Evolutionary conservation across 768 basidiomycete species (phyloP).

Genomic region (Pisolithus sp.): DNA sequence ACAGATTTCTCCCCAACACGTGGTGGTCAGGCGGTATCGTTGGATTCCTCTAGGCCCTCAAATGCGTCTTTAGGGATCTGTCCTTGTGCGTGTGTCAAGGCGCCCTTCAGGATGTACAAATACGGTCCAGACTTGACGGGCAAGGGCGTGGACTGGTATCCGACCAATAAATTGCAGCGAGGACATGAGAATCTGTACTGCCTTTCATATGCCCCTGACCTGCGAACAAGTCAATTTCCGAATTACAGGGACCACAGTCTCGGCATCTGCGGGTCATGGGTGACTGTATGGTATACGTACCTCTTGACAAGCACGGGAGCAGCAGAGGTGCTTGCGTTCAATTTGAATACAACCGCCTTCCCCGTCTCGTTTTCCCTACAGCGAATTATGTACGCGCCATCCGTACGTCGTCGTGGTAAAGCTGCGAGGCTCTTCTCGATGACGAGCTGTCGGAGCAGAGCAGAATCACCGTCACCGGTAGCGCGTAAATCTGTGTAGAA

Average conservation of each 20-base stretch:
- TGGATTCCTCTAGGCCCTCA: slow-evolving; percentile 14
- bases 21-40: neutral
- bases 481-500: slow-evolving; percentile 1
- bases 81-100: slow-evolving; percentile 84
- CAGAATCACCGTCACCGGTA: neutral
- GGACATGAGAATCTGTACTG: slow-evolving; percentile 63
- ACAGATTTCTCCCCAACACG: too few relatives aligned
- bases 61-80: slow-evolving; percentile 82
- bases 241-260: slow-evolving; percentile 1
- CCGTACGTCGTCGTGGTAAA: slow-evolving; percentile 68
- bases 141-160: slow-evolving; percentile 73
- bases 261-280: neutral
- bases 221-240: slow-evolving; percentile 20
- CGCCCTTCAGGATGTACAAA: slow-evolving; percentile 74
- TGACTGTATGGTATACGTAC: slow-evolving; percentile 31
- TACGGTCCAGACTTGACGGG: slow-evolving; percentile 73
- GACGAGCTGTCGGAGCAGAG: slow-evolving; percentile 50
- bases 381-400: slow-evolving; percentile 75
- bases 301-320: slow-evolving; percentile 75
- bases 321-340: slow-evolving; percentile 59
- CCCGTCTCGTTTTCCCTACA: slow-evolving; percentile 54
- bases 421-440: slow-evolving; percentile 68
- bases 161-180: slow-evolving; percentile 42
- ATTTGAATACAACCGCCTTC: slow-evolving; percentile 74
- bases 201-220: slow-evolving; percentile 63